Percentiles rank a stretch among this genome's conserved stretches.
Evolutionary conservation across 495 filamentous ascomycete species (phyloP).

Genomic region (Penicillium tannophilum): DNA sequence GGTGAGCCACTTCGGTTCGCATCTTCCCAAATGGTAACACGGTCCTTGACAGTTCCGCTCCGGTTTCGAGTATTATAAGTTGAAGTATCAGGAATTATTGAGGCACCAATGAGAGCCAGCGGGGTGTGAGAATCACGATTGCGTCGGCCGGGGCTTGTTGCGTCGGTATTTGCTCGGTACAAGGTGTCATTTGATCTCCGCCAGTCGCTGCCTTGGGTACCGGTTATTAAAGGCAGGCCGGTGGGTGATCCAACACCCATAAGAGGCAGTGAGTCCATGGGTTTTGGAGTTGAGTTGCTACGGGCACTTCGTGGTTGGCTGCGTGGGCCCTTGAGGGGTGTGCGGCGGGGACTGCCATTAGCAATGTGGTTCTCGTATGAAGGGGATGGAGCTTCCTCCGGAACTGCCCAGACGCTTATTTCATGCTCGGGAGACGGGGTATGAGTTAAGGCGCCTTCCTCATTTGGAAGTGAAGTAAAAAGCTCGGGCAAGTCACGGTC

Average conservation of each 20-base stretch:
- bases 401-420: conserved; percentile 31
- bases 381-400: conserved; percentile 28
- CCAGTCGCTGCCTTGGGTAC: conserved; percentile 32
- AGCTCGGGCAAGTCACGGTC: conserved; percentile 27
- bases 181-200: conserved; percentile 26
- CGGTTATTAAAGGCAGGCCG: conserved; percentile 24
- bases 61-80: conserved; percentile 1
- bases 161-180: conserved; percentile 21
- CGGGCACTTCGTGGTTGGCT: conserved; percentile 33
- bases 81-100: conserved; percentile 6
- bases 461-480: conserved; percentile 29
- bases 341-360: conserved; percentile 40
- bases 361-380: conserved; percentile 25
- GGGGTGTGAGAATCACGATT: conserved; percentile 14
- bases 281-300: conserved; percentile 24
- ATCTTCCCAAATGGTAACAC: conserved; percentile 48
- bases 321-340: conserved; percentile 42
- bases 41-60: conserved; percentile 20
- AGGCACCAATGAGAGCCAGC: conserved; percentile 12
- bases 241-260: conserved; percentile 15
- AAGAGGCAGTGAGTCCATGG: conserved; percentile 18
- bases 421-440: conserved; percentile 41
- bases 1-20: conserved; percentile 24
- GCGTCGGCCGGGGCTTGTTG: conserved; percentile 5
- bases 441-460: conserved; percentile 26